phyloP scores from a whole-genome alignment of 352 stramenopile species.

The Elongisporangium anandrum region DNA sequence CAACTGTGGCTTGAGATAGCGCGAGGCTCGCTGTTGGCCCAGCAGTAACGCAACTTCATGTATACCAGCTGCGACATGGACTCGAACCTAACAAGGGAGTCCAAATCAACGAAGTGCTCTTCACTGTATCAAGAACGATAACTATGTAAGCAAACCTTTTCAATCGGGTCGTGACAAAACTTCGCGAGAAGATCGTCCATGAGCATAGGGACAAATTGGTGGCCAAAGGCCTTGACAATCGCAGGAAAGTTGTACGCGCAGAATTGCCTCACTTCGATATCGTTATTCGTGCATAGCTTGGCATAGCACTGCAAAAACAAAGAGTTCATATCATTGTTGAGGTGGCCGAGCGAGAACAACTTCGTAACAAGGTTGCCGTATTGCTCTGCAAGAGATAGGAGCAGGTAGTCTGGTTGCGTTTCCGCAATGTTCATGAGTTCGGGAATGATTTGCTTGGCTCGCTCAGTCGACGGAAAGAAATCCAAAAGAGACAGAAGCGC shows the following conservation, averaged over 20 bases:
- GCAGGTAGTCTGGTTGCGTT: constrained; percentile 54
- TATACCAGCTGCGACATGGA: constrained; percentile 61
- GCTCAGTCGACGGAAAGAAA: constrained; percentile 55
- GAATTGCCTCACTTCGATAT: constrained; percentile 50
- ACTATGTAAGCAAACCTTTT: constrained; percentile 26
- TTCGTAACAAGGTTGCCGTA: constrained; percentile 66
- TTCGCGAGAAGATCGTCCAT: constrained; percentile 73
- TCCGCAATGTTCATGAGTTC: constrained; percentile 58
- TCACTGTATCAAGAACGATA: neutral
- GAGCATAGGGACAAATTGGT: constrained; percentile 43
- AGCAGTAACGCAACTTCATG: constrained; percentile 70
- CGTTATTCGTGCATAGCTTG: constrained; percentile 52
- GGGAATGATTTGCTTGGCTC: constrained; percentile 60
- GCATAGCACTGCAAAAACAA: constrained; percentile 60
- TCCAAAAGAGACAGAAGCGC: constrained; percentile 69
- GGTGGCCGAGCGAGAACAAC: constrained; percentile 47
- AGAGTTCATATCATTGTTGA: constrained; percentile 42
- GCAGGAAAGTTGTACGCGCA: constrained; percentile 82
- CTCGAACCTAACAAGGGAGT: constrained; percentile 34
- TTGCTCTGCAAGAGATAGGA: constrained; percentile 39
- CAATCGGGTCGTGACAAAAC: constrained; percentile 40
- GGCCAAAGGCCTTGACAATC: constrained; percentile 66
- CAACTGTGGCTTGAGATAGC: constrained; percentile 61
- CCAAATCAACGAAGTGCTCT: neutral
- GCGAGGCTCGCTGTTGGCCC: constrained; percentile 46